phyloP scores from a whole-genome alignment of 1,284 basidiomycete species.

The Spongispora temasekensis region DNA sequence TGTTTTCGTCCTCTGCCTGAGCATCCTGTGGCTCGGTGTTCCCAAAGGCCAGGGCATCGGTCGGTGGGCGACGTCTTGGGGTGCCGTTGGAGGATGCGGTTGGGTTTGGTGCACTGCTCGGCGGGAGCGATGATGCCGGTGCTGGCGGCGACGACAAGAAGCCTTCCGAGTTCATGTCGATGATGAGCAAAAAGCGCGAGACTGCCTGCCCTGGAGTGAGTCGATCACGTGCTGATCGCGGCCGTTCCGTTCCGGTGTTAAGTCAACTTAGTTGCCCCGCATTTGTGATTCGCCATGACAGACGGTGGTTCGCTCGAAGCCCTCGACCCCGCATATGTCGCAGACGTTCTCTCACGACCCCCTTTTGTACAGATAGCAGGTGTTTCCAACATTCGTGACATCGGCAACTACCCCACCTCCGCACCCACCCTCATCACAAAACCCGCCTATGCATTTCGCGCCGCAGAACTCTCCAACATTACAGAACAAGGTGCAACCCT shows the following conservation, averaged over 20 bases:
- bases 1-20: slow-evolving; percentile 41
- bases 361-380: slow-evolving; percentile 70
- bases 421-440: slow-evolving; percentile 52
- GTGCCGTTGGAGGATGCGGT: slow-evolving; percentile 47
- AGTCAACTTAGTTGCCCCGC: too few relatives aligned
- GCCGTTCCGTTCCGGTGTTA: not conserved
- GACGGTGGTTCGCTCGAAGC: slow-evolving; percentile 47
- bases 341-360: slow-evolving; percentile 58
- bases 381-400: slow-evolving; percentile 71
- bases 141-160: slow-evolving; percentile 27
- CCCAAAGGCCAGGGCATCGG: slow-evolving; percentile 63
- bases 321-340: slow-evolving; percentile 64
- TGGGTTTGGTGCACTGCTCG: slow-evolving; percentile 63
- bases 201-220: slow-evolving; percentile 43
- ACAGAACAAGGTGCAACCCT: slow-evolving; percentile 57
- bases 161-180: slow-evolving; percentile 44
- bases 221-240: slow-evolving; percentile 23
- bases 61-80: slow-evolving; percentile 45
- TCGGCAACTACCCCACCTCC: slow-evolving; percentile 59
- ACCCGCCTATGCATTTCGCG: slow-evolving; percentile 58
- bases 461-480: slow-evolving; percentile 68
- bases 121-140: slow-evolving; percentile 54
- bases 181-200: slow-evolving; percentile 42
- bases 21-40: slow-evolving; percentile 55
- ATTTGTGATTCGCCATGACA: too few relatives aligned